A percentile compares a stretch with the other conserved stretches of the same genome.
phyloP scores from a whole-genome alignment of 2,329 filamentous ascomycete species.

The Fusarium sp. region DNA sequence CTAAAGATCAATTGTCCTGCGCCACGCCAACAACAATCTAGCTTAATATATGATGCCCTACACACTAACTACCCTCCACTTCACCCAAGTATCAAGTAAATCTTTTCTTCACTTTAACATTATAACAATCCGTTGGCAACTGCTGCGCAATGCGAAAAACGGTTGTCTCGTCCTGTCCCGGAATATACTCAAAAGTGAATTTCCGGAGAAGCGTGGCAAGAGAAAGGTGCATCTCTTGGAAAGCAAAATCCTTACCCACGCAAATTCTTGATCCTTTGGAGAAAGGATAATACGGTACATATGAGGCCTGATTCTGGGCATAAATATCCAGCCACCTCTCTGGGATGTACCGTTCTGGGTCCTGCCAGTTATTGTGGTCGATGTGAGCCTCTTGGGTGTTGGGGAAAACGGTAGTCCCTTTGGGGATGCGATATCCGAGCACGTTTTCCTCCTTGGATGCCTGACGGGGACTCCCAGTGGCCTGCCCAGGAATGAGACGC shows the following conservation, averaged over 20 bases:
- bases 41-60: too few species aligned
- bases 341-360: neutral
- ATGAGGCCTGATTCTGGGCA: neutral
- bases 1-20: too few species aligned
- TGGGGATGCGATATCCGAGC: conserved; percentile 5
- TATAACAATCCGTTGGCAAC: neutral
- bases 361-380: neutral
- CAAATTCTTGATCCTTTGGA: neutral
- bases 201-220: conserved; percentile 9
- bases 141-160: conserved; percentile 16
- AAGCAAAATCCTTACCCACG: conserved; percentile 9
- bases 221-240: conserved; percentile 12
- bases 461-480: conserved; percentile 2
- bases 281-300: conserved; percentile 6
- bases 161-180: conserved; percentile 4
- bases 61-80: too few species aligned
- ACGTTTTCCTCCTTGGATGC: neutral
- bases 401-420: conserved; percentile 6
- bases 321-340: conserved; percentile 10
- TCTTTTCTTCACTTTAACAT: conserved; percentile 3
- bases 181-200: conserved; percentile 4
- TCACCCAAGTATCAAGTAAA: neutral
- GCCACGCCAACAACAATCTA: too few species aligned
- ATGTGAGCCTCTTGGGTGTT: conserved; percentile 7
- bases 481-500: conserved; percentile 8